A percentile compares a stretch with the other conserved stretches of the same genome.
Evolutionary conservation across 257 asterid species (phyloP).

Genomic region (Nicotiana obtusifolia): DNA sequence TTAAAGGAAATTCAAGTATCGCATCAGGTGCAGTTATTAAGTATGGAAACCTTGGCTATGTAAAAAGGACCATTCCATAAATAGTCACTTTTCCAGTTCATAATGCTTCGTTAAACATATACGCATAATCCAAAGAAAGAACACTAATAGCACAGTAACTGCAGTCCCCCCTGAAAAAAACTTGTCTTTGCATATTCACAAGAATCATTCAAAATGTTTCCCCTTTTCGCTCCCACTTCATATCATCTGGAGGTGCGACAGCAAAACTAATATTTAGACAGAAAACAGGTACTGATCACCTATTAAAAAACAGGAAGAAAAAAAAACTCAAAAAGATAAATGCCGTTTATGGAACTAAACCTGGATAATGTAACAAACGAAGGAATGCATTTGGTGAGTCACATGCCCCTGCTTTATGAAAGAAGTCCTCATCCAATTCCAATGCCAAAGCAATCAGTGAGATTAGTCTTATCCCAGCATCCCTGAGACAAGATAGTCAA

Average conservation of each 20-base stretch:
- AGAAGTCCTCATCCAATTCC: slow-evolving; percentile 46
- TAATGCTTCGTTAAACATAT: neutral
- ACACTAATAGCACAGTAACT: neutral
- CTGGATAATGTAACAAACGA: slow-evolving; percentile 57
- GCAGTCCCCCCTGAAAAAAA: neutral
- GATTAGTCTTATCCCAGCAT: slow-evolving; percentile 37
- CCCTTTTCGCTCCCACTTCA: neutral
- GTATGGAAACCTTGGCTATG: neutral
- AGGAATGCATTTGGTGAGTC: slow-evolving; percentile 34
- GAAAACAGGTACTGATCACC: neutral
- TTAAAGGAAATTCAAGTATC: neutral
- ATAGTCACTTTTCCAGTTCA: neutral
- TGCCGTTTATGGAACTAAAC: slow-evolving; percentile 14
- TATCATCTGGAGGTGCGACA: neutral
- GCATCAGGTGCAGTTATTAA: neutral
- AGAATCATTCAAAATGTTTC: neutral
- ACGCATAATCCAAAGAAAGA: neutral
- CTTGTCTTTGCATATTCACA: neutral
- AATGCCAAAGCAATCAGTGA: slow-evolving; percentile 46
- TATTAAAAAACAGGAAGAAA: neutral
- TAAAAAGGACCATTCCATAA: neutral
- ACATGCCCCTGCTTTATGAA: slow-evolving; percentile 44
- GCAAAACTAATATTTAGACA: neutral
- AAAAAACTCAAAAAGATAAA: neutral
- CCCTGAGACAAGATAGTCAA: slow-evolving; percentile 27